Evolutionary conservation across 805 yeast species (phyloP), one percentile per base, ranked within the genome.

Genomic region (Wickerhamiella cacticola): DNA sequence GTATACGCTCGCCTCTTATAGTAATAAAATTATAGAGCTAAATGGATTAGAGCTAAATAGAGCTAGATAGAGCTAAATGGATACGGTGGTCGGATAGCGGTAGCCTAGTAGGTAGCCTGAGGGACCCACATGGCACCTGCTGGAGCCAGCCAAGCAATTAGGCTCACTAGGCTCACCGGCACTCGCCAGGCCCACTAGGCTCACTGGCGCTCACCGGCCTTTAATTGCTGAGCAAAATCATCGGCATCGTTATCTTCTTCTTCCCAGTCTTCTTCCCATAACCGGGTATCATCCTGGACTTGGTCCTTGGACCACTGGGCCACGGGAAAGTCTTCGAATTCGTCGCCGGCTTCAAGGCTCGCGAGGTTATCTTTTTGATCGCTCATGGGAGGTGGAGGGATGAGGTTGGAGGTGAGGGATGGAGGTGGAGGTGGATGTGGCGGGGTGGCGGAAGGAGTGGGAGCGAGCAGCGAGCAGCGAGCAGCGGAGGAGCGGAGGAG

Each of bases 231-330:
- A 38, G 92, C 78, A 66, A 89, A 92, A 55, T 85, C 86, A 59
- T 88, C 96, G 51, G 84, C 92, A 50, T 80, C 83, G 59, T 88
- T 96, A 51, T 68, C 72, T 53, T 87, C 95, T 62, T 89, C 61
- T 44, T 57, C 96, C 98, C 98, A 89, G 63, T 86, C 89, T 65
- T 88, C 96, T 56, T 88, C 95, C 96, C 97, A 88, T 46, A 88
- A 74, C 52, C 77, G 73, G 56, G 75, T 65, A 63, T 75, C 70
- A 31, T 60, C 62, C 25, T 57, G 49, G 34, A 52, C 56, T 57
- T 72, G 61, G 52, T 73, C 71, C 53, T 76, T 62, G 57, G 79
- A 51, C 59, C 60, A 56, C 33, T 49, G 46, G 45, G 55, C 56
- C 12, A 50, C 54, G 13, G 95, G 96, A 69, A 89, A 89, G 62